A percentile compares a stretch with the other conserved stretches of the same genome.
phyloP scores from a whole-genome alignment of 164 flowering plant species.

The Protea cynaroides region DNA sequence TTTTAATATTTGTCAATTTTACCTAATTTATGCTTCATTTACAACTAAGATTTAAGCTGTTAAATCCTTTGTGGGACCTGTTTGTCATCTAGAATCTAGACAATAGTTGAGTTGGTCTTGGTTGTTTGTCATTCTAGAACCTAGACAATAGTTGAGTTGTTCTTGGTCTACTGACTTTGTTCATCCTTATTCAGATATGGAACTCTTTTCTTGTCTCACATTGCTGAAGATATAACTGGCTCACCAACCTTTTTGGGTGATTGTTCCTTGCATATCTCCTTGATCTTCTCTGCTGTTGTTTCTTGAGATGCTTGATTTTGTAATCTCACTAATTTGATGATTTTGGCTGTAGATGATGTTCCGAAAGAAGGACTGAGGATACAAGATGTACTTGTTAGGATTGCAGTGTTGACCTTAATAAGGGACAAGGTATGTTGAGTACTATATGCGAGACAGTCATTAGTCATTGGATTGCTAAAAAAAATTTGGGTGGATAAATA shows the following conservation, averaged over 20 bases:
- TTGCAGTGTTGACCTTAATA: slow-evolving; percentile 54
- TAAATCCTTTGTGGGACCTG: not conserved
- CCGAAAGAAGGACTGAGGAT: slow-evolving; percentile 94
- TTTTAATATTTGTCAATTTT: too few relatives aligned
- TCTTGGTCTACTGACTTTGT: not conserved
- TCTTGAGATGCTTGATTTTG: not conserved
- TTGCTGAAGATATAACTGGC: slow-evolving; percentile 69
- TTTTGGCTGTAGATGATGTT: slow-evolving; percentile 71
- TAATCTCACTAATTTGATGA: too few relatives aligned
- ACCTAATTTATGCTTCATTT: not conserved
- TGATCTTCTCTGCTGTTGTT: not conserved
- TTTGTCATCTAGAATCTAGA: too few relatives aligned
- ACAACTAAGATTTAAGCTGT: too few relatives aligned
- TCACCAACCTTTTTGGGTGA: slow-evolving; percentile 77
- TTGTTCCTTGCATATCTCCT: slow-evolving; percentile 4
- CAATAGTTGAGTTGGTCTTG: not conserved
- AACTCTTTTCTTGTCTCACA: slow-evolving; percentile 65
- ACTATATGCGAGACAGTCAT: not conserved
- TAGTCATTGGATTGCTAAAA: too few relatives aligned
- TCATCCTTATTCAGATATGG: slow-evolving; percentile 57
- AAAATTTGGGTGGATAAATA: too few relatives aligned
- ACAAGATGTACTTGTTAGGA: slow-evolving; percentile 80
- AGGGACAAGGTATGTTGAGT: slow-evolving; percentile 57
- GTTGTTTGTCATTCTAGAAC: slow-evolving; percentile 3
- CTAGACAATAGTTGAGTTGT: not conserved